Evolutionary conservation across 805 yeast genomes (phyloP).

Genomic region (Yarrowia hollandica): DNA sequence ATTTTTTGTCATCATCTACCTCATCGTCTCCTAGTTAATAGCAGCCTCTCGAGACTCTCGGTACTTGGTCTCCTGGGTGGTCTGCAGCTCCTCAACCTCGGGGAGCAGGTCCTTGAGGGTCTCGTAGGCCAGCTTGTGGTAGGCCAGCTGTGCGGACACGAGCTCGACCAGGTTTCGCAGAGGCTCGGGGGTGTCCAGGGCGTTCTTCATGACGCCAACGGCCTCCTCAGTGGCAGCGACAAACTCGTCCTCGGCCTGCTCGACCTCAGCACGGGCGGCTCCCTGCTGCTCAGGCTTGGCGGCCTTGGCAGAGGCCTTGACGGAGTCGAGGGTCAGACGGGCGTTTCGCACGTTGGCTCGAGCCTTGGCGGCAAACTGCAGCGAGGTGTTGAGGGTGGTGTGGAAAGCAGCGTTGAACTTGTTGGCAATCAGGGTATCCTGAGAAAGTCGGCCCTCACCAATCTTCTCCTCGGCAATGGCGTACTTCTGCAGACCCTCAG

Average conservation of each 20-base stretch:
- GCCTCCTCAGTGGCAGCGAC: conserved; percentile 90
- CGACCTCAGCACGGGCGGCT: conserved; percentile 71
- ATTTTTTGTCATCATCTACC: conserved; percentile 18
- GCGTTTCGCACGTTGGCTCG: conserved; percentile 76
- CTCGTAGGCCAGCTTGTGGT: conserved; percentile 72
- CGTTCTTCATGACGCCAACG: conserved; percentile 76
- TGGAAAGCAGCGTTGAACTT: conserved; percentile 68
- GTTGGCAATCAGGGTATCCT: conserved; percentile 69
- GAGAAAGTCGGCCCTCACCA: conserved; percentile 80
- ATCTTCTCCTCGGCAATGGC: conserved; percentile 70
- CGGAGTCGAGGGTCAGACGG: conserved; percentile 75
- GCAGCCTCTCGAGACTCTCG: conserved; percentile 38
- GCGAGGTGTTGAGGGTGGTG: conserved; percentile 59
- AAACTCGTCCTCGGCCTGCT: conserved; percentile 83
- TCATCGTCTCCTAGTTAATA: conserved; percentile 14
- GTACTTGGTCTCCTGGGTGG: conserved; percentile 49
- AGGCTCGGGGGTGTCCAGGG: conserved; percentile 68
- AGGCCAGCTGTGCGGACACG: conserved; percentile 75
- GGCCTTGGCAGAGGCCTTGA: conserved; percentile 55
- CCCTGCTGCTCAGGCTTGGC: conserved; percentile 69
- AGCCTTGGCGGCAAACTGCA: conserved; percentile 63
- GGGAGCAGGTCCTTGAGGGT: conserved; percentile 63
- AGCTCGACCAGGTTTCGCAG: conserved; percentile 66
- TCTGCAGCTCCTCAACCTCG: conserved; percentile 60
- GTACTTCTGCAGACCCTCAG: conserved; percentile 63